These are phyloP conservation scores for Cyberlindnera veronae DNA, from an alignment of 805 yeast genomes.

Conservation along the genomic window DNA sequence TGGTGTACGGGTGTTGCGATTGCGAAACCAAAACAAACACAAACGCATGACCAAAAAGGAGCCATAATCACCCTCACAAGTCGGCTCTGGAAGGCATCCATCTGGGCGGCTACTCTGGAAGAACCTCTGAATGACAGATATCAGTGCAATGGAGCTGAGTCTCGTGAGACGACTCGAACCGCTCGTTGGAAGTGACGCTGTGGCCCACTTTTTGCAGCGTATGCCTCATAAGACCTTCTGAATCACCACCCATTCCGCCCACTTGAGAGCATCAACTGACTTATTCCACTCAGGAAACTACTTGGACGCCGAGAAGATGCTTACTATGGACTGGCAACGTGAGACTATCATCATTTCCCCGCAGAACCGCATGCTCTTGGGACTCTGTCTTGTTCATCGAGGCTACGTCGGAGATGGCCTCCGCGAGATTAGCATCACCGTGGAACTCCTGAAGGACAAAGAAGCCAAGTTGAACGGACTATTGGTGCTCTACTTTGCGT, in stretches of 20 bases:
- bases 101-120: no score
- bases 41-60: no score
- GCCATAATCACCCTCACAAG: no score
- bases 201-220: conserved; percentile 8
- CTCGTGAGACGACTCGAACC: background rate
- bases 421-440: conserved; percentile 12
- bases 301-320: conserved; percentile 6
- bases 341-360: background rate
- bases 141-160: background rate
- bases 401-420: conserved; percentile 9
- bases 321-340: background rate
- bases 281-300: conserved; percentile 4
- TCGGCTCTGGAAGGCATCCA: no score
- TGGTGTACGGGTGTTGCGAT: no score
- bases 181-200: conserved; percentile 6
- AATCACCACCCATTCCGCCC: background rate
- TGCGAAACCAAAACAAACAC: no score
- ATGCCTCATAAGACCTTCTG: conserved; percentile 1
- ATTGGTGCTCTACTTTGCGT: conserved; percentile 6
- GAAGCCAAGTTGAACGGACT: background rate
- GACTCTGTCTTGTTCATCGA: conserved; percentile 13
- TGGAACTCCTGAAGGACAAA: conserved; percentile 1
- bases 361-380: conserved; percentile 8
- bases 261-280: conserved; percentile 1
- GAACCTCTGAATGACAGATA: no score